A percentile compares a stretch with the other conserved stretches of the same genome.
These are phyloP conservation scores for Protomyces inundatus DNA, from an alignment of 1,139 yeast species.

Conservation along the genomic window DNA sequence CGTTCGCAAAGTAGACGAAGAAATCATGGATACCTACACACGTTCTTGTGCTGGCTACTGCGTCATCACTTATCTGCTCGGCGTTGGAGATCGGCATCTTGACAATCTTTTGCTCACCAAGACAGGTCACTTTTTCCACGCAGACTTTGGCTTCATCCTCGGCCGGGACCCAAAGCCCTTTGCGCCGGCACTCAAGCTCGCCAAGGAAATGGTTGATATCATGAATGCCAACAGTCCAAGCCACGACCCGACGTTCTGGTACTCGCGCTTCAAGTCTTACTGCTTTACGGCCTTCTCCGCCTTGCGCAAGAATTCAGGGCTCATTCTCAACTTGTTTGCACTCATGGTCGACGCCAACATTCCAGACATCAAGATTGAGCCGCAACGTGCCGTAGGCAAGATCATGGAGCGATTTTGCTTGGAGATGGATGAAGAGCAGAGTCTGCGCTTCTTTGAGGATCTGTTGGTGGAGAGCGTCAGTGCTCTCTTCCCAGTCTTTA, in stretches of 20 bases:
- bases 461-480: constrained; percentile 89
- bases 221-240: constrained; percentile 65
- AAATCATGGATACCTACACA: constrained; percentile 88
- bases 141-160: constrained; percentile 92
- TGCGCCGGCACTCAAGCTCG: constrained; percentile 96
- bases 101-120: constrained; percentile 73
- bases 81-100: constrained; percentile 95
- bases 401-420: constrained; percentile 91
- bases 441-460: constrained; percentile 87
- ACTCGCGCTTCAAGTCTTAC: constrained; percentile 78
- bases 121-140: constrained; percentile 57
- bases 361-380: constrained; percentile 75
- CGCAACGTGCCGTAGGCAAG: constrained; percentile 71
- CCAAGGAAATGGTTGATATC: constrained; percentile 94
- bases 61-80: constrained; percentile 87
- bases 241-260: constrained; percentile 67
- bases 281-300: constrained; percentile 94
- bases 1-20: constrained; percentile 54
- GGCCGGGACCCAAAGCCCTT: constrained; percentile 98
- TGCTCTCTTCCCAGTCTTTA: constrained; percentile 89
- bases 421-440: constrained; percentile 92
- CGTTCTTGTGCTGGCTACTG: constrained; percentile 97
- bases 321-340: constrained; percentile 84
- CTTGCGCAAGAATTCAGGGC: constrained; percentile 77
- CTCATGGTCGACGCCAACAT: constrained; percentile 91